Base-by-base conservation (phyloP, 495 filamentous ascomycete genomes). In the Neurospora terricola region DNA sequence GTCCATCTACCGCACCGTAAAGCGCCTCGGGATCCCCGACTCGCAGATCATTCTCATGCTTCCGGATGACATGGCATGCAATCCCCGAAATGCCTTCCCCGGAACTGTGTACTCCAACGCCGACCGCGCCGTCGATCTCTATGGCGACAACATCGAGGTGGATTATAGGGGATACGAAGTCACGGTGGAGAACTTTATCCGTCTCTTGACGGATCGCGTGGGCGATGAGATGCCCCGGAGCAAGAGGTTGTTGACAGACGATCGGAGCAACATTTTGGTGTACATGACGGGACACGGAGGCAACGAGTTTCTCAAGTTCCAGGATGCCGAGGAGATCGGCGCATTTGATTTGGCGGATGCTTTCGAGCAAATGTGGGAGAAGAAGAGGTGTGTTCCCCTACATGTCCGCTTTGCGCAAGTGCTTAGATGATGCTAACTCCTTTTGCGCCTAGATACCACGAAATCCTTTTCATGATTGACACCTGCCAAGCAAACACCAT, bases 311-410 rank as follows among this genome's bases (percentile, higher is more conserved):
- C 83, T 99, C 72, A 99, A 99, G 81, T 99, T 99, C 81, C 96
- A 99, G 80, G 96, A 99, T 75, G 91, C 93, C 36, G 96, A 99
- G 83, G 96, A 99, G 82, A 98, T 99, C 69, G 94, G 93, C 72
- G 93, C 93, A 0, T 98, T 95, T 82, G 96, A 99, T 85, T 83
- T 99, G 70, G 96, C 96, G 36, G 93, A 99, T 84, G 96, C 96
- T 14, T 98, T 99, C 81, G 95, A 95, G 82, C 96, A 99, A 87
- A 99, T 99, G 96, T 98, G 94, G 93, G 96, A 99, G 85, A 99
- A 99, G 90, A 94, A 94, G 84, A 88, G 96, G 83, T 94, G 87
- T 72, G 79, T 40, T 27, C 34, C 12, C n/a, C 11, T 48, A n/a
- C 6, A 54, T 5, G 2, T 18, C n/a, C 38, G 3, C 38, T 62